Percentiles rank a stretch among this genome's conserved stretches.
These are phyloP conservation scores for Psilocybe subaeruginosa DNA, from an alignment of 768 basidiomycete genomes.

Conservation along the genomic window DNA sequence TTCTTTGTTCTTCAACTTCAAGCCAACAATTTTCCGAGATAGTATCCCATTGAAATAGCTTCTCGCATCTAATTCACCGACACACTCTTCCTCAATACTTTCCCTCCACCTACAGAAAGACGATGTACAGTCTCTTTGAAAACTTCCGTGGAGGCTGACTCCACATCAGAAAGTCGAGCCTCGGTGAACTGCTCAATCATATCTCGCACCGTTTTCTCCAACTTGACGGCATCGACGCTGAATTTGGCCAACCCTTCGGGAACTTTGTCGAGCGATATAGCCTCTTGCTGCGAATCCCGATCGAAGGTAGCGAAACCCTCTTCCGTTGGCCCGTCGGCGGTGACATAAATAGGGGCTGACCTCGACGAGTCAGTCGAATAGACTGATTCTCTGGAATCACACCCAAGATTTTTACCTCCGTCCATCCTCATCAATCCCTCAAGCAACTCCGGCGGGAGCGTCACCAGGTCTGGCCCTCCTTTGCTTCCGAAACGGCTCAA, in stretches of 20 bases:
- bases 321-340: conserved; percentile 7
- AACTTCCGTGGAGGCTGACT: not conserved
- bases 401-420: conserved; percentile 9
- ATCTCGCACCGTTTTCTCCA: conserved; percentile 23
- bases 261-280: conserved; percentile 34
- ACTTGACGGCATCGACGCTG: conserved; percentile 31
- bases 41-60: not conserved
- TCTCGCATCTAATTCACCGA: not conserved
- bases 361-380: not conserved
- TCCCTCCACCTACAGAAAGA: not conserved
- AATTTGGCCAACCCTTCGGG: conserved; percentile 39
- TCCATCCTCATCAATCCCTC: conserved; percentile 24
- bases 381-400: not conserved
- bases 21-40: too few species aligned
- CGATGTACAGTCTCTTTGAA: not conserved
- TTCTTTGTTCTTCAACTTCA: too few species aligned
- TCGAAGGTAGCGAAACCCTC: conserved; percentile 23
- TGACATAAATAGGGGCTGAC: conserved; percentile 16
- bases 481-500: conserved; percentile 26
- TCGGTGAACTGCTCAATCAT: not conserved
- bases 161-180: not conserved
- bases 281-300: conserved; percentile 26
- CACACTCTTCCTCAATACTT: not conserved
- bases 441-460: conserved; percentile 35
- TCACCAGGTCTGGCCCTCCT: conserved; percentile 35